Evolutionary conservation across 208 protist genomes (phyloP), one percentile per base, ranked within the genome.

Genomic region (Naegleria fowleri): DNA sequence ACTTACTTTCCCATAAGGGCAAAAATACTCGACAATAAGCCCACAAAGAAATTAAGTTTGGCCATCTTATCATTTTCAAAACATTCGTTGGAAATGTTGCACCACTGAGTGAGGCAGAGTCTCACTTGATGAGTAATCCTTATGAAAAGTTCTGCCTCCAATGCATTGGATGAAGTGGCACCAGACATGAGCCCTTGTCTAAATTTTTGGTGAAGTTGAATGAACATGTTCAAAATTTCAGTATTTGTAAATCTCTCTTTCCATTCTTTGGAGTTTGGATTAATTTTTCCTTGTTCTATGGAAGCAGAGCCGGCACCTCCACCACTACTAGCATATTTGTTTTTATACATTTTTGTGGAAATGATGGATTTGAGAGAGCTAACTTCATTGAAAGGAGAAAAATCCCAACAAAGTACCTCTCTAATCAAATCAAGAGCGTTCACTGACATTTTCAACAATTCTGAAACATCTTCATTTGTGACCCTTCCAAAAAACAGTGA

Each of bases 371-470:
- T 79, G 6, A 79, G n/a, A 36, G 29, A 36, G 55, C 43, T 88
- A 22, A 33, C 36, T 51, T 40, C 41, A 88, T 88, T 39, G 55
- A 88, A 88, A 39, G 85, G 39, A 29, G 85, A 88, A 58, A 88
- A 88, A 58, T 88, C 85, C 85, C 85, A 88, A 39, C n/a, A 40
- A n/a, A 88, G n/a, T 38, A 88, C 43, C 40, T 88, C 41, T 13
- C 22, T 0, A 22, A 88, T 40, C 41, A 88, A 58, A 39, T 58
- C 5, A 38, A 88, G n/a, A 29, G 85, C 85, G 33, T 29, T 39
- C 6, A 79, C 67, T 79, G 67, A 79, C 67, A 79, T 79, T 79
- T 79, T 79, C n/a, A 79, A 79, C 9, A 79, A 33, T 79, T 79
- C 67, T 67, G 55, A 67, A 67, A 67, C 22, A 48, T 48, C 43